phyloP scores from a whole-genome alignment of 768 basidiomycete genomes.

The Hortiboletus campestris region DNA sequence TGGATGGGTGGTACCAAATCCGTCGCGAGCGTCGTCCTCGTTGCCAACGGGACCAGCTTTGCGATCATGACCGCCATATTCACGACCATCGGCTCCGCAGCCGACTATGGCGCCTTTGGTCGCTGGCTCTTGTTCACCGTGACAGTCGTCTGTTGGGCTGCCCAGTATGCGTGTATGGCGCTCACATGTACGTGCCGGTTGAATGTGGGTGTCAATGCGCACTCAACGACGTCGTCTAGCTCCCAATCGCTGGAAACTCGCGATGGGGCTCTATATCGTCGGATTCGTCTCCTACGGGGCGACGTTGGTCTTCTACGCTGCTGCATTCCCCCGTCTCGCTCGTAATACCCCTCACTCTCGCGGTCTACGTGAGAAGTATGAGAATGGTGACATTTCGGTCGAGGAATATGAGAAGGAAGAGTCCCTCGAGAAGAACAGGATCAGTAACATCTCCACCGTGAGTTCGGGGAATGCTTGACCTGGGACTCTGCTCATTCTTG shows the following conservation, averaged over 20 bases:
- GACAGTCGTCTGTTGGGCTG: constrained; percentile 76
- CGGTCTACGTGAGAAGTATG: constrained; percentile 51
- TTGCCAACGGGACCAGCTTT: constrained; percentile 75
- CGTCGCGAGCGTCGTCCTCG: constrained; percentile 72
- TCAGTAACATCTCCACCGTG: constrained; percentile 83
- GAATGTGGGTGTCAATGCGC: background rate
- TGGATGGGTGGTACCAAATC: constrained; percentile 74
- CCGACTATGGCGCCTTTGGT: constrained; percentile 50
- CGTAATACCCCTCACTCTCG: constrained; percentile 70
- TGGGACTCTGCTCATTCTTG: background rate
- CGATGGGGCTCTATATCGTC: constrained; percentile 78
- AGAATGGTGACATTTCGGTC: constrained; percentile 53
- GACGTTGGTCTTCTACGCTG: constrained; percentile 78
- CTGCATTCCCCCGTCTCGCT: constrained; percentile 76
- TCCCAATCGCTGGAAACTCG: constrained; percentile 67
- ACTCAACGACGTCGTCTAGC: constrained; percentile 34
- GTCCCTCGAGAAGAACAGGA: constrained; percentile 78
- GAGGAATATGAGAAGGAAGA: constrained; percentile 74
- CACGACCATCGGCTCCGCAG: constrained; percentile 63
- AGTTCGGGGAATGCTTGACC: constrained; percentile 7
- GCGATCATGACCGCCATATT: constrained; percentile 80
- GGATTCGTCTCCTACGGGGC: constrained; percentile 80
- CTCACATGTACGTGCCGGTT: constrained; percentile 53
- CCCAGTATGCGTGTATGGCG: constrained; percentile 75
- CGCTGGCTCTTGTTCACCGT: constrained; percentile 73